Percentiles rank a stretch among this genome's conserved stretches.
Evolutionary conservation across 768 basidiomycete species (phyloP).

Genomic region (Hydnum rufescens): DNA sequence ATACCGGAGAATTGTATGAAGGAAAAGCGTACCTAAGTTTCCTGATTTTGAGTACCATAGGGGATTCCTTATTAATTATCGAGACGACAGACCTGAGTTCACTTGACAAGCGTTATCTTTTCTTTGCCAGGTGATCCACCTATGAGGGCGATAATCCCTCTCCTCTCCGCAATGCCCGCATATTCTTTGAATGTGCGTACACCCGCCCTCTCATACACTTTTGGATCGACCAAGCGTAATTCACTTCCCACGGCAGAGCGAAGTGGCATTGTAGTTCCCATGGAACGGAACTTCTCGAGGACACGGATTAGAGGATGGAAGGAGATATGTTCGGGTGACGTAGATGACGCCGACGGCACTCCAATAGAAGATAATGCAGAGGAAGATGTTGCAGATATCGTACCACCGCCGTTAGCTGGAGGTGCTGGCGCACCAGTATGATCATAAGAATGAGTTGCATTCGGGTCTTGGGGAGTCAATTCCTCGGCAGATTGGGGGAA

Average conservation of each 20-base stretch:
- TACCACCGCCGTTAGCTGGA: neutral
- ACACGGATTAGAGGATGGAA: conserved; percentile 1
- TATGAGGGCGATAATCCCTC: neutral
- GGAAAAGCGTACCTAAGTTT: too few species aligned
- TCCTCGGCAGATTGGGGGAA: neutral
- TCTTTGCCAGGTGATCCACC: neutral
- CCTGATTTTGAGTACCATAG: too few species aligned
- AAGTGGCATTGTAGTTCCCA: neutral
- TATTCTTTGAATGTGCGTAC: neutral
- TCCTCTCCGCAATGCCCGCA: neutral
- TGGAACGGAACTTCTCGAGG: neutral
- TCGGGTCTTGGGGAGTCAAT: neutral
- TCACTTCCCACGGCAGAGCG: neutral
- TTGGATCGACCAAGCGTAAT: neutral
- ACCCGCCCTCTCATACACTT: neutral
- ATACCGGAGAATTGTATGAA: too few species aligned
- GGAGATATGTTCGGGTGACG: neutral
- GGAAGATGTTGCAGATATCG: neutral
- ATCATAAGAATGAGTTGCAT: neutral
- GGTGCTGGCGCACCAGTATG: neutral
- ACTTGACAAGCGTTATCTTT: neutral
- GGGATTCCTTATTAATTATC: too few species aligned
- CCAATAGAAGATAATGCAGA: neutral
- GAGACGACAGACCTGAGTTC: too few species aligned
- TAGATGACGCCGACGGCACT: neutral